Conservation (phyloP, 257 asterid species). For the Solanum megistacrolobum region DNA sequence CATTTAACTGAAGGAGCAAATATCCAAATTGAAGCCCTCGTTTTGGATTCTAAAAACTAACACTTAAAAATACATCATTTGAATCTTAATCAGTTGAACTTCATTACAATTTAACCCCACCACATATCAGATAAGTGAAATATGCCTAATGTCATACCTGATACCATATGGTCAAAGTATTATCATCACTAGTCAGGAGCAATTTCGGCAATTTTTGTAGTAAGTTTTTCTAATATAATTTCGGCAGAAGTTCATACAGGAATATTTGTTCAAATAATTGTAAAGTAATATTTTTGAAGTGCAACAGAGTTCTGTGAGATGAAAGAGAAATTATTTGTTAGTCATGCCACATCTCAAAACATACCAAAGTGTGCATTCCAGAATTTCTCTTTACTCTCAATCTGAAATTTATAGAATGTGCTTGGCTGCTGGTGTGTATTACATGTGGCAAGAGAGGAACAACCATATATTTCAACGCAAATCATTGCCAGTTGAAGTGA, state of each 20-base stretch:
- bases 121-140: background rate
- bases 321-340: background rate
- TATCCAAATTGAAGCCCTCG: background rate
- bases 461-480: background rate
- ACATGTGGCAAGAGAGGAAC: background rate
- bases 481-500: background rate
- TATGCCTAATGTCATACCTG: background rate
- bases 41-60: background rate
- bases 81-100: background rate
- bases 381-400: background rate
- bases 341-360: background rate
- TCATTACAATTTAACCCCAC: background rate
- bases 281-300: background rate
- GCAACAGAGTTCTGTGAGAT: background rate
- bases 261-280: background rate
- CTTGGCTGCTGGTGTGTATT: background rate
- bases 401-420: background rate
- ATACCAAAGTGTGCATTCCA: background rate
- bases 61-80: background rate
- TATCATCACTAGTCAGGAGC: background rate
- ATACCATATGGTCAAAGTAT: background rate
- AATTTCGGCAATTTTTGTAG: background rate
- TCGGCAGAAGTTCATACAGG: background rate
- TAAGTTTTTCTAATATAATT: background rate
- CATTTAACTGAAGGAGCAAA: background rate